Conservation (phyloP, 1,139 yeast genomes). For the Pichia sp. region DNA sequence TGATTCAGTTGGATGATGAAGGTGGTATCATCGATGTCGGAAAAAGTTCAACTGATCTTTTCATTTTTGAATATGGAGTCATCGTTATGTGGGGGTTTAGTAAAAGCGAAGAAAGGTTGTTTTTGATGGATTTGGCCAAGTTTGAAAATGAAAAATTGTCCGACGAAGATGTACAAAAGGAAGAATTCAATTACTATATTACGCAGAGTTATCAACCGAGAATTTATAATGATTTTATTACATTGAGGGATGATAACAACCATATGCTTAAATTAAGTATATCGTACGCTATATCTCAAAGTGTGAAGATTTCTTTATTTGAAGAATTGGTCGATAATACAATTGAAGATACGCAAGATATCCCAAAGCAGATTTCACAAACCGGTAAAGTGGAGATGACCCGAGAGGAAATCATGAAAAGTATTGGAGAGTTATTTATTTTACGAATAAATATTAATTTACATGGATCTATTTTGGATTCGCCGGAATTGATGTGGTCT, state of each 20-base stretch:
- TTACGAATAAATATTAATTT: slow-evolving; percentile 82
- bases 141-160: slow-evolving; percentile 90
- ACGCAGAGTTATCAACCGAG: slow-evolving; percentile 92
- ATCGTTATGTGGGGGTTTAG: slow-evolving; percentile 94
- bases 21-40: slow-evolving; percentile 91
- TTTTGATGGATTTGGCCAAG: slow-evolving; percentile 71
- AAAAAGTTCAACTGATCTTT: slow-evolving; percentile 65
- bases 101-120: slow-evolving; percentile 72
- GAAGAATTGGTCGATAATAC: slow-evolving; percentile 95
- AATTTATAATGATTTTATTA: slow-evolving; percentile 89
- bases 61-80: slow-evolving; percentile 91
- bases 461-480: slow-evolving; percentile 91
- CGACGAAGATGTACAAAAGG: slow-evolving; percentile 84
- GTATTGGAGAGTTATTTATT: slow-evolving; percentile 91
- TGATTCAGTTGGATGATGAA: slow-evolving; percentile 76
- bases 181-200: slow-evolving; percentile 89
- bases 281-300: slow-evolving; percentile 87
- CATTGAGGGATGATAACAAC: slow-evolving; percentile 82
- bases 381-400: slow-evolving; percentile 94
- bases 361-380: slow-evolving; percentile 90
- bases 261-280: slow-evolving; percentile 85
- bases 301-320: slow-evolving; percentile 87
- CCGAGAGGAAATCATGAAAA: slow-evolving; percentile 90
- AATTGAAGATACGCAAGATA: slow-evolving; percentile 92
- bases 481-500: slow-evolving; percentile 98